Base-by-base conservation (phyloP, 1,139 yeast species). In the Saccharomyces hybrid region DNA sequence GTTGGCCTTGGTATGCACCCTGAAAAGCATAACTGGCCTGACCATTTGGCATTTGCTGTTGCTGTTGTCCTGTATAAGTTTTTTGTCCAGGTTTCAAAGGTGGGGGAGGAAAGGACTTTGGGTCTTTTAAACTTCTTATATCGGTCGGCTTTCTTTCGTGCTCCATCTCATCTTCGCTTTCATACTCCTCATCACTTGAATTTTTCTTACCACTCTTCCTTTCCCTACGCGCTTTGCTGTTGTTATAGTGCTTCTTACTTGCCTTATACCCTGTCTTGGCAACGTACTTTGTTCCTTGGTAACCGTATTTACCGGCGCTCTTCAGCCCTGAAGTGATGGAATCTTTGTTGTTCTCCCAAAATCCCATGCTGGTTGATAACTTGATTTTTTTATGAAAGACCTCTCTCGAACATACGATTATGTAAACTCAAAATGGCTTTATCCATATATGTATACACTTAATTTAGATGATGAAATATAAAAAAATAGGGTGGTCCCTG, bases 281-380 rank as follows among this genome's bases (percentile, higher is more conserved):
- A 3, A 77, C 79, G 47, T 62, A 71, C 55, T 75, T 79, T 5
- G 80, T 74, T 4, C 78, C 79, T 55, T 69, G 70, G 55, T 62
- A 69, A 25, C 72, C 63, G 31, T 61, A 60, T 49, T 67, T 67
- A 2, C 75, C 73, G 3, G 69, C 74, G 2, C 69, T 57, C 25
- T 70, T 71, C 1, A 78, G 66, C 19, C 79, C 79, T 16, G 72
- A 71, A 44, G 73, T 67, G 57, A 78, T 73, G 0, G 77, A 57
- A 41, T 67, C 81, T 55, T 78, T 78, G 65, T 78, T 77, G 54
- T 75, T 73, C n/a, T 75, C 77, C 82, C 81, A 78, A 60, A 76
- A 76, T 34, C 67, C 68, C 44, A 38, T 38, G 13, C 44, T 13
- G 19, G 19, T 2, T 8, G 16, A 38, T 38, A 6, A 16, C 25